phyloP scores from a whole-genome alignment of 306 rosid genomes.

The Senna siamea region DNA sequence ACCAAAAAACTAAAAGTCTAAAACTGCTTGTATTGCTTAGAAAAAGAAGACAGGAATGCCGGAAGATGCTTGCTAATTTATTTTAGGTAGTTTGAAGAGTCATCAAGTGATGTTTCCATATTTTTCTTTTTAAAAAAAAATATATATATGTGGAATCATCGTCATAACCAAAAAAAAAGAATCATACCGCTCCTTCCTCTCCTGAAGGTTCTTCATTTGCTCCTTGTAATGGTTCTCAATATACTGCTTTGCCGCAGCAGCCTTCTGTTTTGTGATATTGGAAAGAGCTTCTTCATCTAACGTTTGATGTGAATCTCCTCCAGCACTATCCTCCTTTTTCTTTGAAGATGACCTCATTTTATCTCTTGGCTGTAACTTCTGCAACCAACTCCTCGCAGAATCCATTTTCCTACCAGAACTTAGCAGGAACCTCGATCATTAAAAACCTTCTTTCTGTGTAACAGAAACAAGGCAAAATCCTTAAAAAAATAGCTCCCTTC shows the following conservation, averaged over 20 bases:
- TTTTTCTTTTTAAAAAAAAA: not conserved
- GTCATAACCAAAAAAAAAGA: not conserved
- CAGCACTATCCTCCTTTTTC: slow-evolving; percentile 64
- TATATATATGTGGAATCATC: not conserved
- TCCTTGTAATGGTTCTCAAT: slow-evolving; percentile 98
- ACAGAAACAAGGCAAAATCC: slow-evolving; percentile 1
- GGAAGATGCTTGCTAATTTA: not conserved
- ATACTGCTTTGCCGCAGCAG: slow-evolving; percentile 89
- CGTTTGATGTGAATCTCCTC: slow-evolving; percentile 42
- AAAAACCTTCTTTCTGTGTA: slow-evolving; percentile 40
- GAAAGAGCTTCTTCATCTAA: slow-evolving; percentile 75
- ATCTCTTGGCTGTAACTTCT: slow-evolving; percentile 87
- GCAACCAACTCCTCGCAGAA: slow-evolving; percentile 93
- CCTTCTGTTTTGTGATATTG: slow-evolving; percentile 85
- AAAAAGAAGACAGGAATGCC: not conserved
- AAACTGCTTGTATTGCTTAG: slow-evolving; percentile 1
- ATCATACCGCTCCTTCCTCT: slow-evolving; percentile 89
- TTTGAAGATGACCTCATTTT: slow-evolving; percentile 53
- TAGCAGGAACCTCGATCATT: slow-evolving; percentile 37
- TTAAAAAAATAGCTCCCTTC: slow-evolving; percentile 21
- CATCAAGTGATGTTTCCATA: not conserved
- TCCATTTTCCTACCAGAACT: slow-evolving; percentile 60
- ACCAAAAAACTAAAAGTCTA: not conserved
- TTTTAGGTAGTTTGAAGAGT: slow-evolving; percentile 3
- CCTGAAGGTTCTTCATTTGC: slow-evolving; percentile 94